A percentile compares a stretch with the other conserved stretches of the same genome.
These are phyloP conservation scores for Trichosporon coremiiforme DNA, from an alignment of 1,284 basidiomycete species.

Conservation along the genomic window DNA sequence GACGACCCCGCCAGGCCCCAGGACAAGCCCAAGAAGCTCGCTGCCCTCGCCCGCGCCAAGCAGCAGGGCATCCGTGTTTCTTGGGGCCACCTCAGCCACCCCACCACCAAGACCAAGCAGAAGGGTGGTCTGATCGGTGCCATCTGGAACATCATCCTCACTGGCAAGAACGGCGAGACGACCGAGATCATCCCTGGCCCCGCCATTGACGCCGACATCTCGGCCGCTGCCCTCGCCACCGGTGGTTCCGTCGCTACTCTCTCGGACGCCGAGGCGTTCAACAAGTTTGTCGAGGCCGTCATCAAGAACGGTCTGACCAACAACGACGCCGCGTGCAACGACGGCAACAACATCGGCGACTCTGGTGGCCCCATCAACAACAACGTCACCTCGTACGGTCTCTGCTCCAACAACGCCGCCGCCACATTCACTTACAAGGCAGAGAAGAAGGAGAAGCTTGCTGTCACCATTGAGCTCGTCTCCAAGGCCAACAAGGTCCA, in stretches of 20 bases:
- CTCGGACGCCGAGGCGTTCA: background rate
- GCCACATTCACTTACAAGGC: slow-evolving; percentile 24
- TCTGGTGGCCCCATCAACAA: slow-evolving; percentile 9
- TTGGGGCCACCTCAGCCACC: slow-evolving; percentile 17
- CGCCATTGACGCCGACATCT: slow-evolving; percentile 17
- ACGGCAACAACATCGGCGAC: slow-evolving; percentile 16
- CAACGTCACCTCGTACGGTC: slow-evolving; percentile 28
- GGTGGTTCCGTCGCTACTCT: slow-evolving; percentile 20
- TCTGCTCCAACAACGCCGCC: slow-evolving; percentile 23
- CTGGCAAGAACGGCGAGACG: background rate
- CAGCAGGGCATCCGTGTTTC: slow-evolving; percentile 20
- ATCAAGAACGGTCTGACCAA: slow-evolving; percentile 29
- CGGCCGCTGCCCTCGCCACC: slow-evolving; percentile 22
- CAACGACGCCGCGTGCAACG: slow-evolving; percentile 22
- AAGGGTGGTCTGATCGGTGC: background rate
- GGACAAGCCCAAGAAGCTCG: slow-evolving; percentile 4
- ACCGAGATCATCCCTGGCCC: slow-evolving; percentile 16
- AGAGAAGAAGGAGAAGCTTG: slow-evolving; percentile 20
- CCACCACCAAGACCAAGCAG: slow-evolving; percentile 6
- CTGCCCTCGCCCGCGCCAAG: slow-evolving; percentile 16
- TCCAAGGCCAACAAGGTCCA: slow-evolving; percentile 24
- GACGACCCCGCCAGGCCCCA: background rate
- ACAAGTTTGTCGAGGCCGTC: slow-evolving; percentile 19
- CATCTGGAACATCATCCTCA: background rate
- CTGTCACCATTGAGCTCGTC: slow-evolving; percentile 21